Percentiles rank a stretch among this genome's conserved stretches.
Conservation (phyloP, 2,329 filamentous ascomycete species). For the Beauveria brongniartii region DNA sequence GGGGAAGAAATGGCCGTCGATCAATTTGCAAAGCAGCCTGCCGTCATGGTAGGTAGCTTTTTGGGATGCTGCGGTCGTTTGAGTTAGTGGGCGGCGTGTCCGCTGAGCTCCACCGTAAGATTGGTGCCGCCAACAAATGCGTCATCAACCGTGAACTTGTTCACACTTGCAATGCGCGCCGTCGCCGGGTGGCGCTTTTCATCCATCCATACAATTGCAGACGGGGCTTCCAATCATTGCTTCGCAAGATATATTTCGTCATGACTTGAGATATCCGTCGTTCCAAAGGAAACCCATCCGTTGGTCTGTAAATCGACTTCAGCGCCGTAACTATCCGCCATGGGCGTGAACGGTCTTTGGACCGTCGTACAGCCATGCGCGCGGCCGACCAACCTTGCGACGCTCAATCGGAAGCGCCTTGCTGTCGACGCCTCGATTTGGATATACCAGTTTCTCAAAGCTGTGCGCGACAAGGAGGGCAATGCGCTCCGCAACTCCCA, state of each 20-base stretch:
- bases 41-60: neutral
- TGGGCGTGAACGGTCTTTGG: constrained; percentile 99
- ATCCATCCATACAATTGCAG: neutral
- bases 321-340: constrained; percentile 29
- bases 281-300: neutral
- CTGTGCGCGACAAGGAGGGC: constrained; percentile 95
- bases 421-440: constrained; percentile 98
- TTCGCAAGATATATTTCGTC: neutral
- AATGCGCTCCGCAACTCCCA: constrained; percentile 95
- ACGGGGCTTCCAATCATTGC: neutral
- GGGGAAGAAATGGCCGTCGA: neutral
- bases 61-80: neutral
- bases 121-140: constrained; percentile 1
- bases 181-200: neutral
- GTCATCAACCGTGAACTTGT: constrained; percentile 12
- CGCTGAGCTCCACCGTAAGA: constrained; percentile 4
- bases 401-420: constrained; percentile 89
- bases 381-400: constrained; percentile 90
- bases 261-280: neutral
- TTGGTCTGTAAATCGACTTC: neutral
- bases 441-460: constrained; percentile 99
- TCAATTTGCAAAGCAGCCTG: neutral
- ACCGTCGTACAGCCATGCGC: constrained; percentile 92
- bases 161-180: neutral
- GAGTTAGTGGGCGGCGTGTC: neutral